These are phyloP conservation scores for Jatropha multifida DNA, from an alignment of 441 rosid genomes.

Conservation along the genomic window DNA sequence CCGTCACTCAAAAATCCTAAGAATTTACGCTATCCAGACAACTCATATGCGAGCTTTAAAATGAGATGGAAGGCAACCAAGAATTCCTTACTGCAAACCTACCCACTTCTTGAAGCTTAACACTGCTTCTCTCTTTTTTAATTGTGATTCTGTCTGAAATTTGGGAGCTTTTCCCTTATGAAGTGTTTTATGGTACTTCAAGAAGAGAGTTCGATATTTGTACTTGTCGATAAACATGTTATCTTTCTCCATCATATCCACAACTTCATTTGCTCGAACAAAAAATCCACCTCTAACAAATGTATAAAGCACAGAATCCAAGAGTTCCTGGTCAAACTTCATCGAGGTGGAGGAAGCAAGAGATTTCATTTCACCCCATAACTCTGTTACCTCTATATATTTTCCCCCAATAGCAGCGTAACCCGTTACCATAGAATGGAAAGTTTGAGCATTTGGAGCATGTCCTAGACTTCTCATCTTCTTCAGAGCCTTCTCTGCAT, in stretches of 20 bases:
- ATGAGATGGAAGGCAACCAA: not conserved
- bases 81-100: conserved; percentile 47
- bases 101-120: conserved; percentile 76
- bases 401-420: conserved; percentile 89
- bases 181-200: conserved; percentile 90
- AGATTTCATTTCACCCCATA: conserved; percentile 96
- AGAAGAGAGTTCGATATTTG: conserved; percentile 73
- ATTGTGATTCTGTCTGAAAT: conserved; percentile 73
- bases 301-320: conserved; percentile 80
- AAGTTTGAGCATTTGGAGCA: conserved; percentile 85
- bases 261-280: conserved; percentile 79
- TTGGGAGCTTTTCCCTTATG: conserved; percentile 86
- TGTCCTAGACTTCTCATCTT: conserved; percentile 85
- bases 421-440: conserved; percentile 90
- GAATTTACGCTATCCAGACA: not conserved
- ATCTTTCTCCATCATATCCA: conserved; percentile 69
- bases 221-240: conserved; percentile 84
- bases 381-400: conserved; percentile 81
- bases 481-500: conserved; percentile 84
- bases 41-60: not conserved
- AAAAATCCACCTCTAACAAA: conserved; percentile 93
- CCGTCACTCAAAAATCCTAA: not conserved
- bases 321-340: conserved; percentile 89
- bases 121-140: conserved; percentile 73
- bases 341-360: conserved; percentile 57